These are phyloP conservation scores for Dissophora ornata DNA, from an alignment of 192 early-diverging fungal genomes.

Conservation along the genomic window DNA sequence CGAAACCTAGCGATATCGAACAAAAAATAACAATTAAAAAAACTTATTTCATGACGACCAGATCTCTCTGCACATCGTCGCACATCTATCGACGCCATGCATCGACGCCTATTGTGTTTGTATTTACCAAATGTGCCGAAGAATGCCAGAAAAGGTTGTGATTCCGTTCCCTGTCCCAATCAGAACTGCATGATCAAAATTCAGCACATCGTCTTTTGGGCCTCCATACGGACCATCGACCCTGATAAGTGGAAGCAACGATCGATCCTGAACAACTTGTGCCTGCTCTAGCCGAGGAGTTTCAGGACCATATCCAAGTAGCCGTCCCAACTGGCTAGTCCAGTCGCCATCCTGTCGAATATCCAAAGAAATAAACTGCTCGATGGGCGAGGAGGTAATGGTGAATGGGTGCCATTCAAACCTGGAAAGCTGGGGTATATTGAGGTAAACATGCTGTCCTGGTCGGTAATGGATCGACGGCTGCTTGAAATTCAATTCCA, in stretches of 20 bases:
- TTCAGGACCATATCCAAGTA: constrained; percentile 47
- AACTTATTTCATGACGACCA: too few species aligned
- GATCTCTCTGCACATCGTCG: too few species aligned
- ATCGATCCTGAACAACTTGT: constrained; percentile 36
- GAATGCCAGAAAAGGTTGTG: constrained; percentile 78
- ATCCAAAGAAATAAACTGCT: constrained; percentile 53
- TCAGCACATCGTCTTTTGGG: constrained; percentile 78
- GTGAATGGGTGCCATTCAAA: constrained; percentile 87
- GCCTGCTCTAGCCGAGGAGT: constrained; percentile 31
- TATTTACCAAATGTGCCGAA: constrained; percentile 72
- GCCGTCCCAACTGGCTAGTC: constrained; percentile 34
- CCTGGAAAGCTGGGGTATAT: constrained; percentile 73
- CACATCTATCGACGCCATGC: too few species aligned
- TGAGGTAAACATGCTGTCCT: constrained; percentile 82
- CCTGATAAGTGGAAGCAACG: constrained; percentile 65
- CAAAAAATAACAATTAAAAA: constrained; percentile 9
- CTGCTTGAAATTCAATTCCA: constrained; percentile 74
- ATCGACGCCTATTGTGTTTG: not conserved
- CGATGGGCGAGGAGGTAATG: constrained; percentile 58
- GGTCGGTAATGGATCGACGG: constrained; percentile 55
- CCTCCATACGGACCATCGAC: constrained; percentile 88
- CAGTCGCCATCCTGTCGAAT: constrained; percentile 60
- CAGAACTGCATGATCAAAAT: constrained; percentile 72
- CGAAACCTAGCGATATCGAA: constrained; percentile 47
- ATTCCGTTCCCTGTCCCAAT: constrained; percentile 82